Base-by-base conservation (phyloP, 148 eudicot genomes). In the Mesembryanthemum crystallinum region DNA sequence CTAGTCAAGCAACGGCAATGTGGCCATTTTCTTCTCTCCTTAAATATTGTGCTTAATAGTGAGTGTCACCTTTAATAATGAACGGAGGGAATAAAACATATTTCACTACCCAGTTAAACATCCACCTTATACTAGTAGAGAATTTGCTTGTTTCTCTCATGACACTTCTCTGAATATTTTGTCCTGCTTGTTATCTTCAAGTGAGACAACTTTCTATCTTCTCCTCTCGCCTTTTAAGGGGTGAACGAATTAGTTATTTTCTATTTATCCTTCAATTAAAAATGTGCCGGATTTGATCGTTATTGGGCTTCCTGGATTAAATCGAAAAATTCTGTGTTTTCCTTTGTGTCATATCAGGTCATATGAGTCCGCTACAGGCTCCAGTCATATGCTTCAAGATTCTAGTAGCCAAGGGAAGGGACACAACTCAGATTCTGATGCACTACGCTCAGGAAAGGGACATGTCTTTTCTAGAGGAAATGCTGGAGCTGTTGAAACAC, bases 301-400 rank as follows among this genome's bases (percentile, higher is more conserved):
- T 25, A 32, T 55, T 17, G 28, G 27, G 20, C 47, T 9, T 28
- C 9, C 7, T 65, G 71, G 32, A 29, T 55, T 29, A 37, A 54
- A 28, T 39, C 17, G 30, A 57, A 79, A 24, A 14, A 5, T 73
- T 43, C 63, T 30, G 62, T 24, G 25, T 11, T 29, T 60, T 47
- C 21, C 18, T 8, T 72, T 67, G 47, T 78, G 29, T 57, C 30
- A 73, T 68, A 42, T 42, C 77, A 79, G 82, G 69, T 73, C 73
- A 18, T 28, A 66, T 20, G 77, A 79, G 60, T 67, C 77, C 49
- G 54, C 73, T 30, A 51, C 73, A 20, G 39, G 27, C 9, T 79
- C 68, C 59, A 79, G 68, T 73, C 62, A n/a, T 20, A 43, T 64
- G 62, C 80, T 28, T 57, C 72, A 78, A 29, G 63, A 72, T 49